Conservation (phyloP, 805 yeast species). For the Candida incommunis region DNA sequence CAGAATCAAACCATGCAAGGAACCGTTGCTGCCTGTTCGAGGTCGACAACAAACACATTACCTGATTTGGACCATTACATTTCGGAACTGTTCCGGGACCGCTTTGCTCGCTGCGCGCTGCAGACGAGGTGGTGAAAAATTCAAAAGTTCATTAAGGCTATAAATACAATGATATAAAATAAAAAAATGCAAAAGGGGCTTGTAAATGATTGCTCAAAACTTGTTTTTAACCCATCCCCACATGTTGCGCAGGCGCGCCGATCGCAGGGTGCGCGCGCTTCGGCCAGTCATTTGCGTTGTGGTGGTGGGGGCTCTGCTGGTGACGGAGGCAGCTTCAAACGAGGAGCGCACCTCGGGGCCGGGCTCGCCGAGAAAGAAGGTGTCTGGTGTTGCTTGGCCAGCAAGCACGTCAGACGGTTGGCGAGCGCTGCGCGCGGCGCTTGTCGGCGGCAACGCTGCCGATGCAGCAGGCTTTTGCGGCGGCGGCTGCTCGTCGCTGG, state of each 20-base stretch:
- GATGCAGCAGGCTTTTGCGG: not conserved
- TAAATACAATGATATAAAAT: not conserved
- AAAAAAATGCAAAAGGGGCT: not conserved
- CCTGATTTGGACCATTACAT: too few species aligned
- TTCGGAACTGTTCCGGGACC: too few species aligned
- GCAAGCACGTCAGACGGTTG: not conserved
- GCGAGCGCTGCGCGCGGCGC: not conserved
- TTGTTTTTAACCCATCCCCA: conserved; percentile 1
- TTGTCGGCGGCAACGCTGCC: not conserved
- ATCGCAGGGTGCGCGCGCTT: not conserved
- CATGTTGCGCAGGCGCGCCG: not conserved
- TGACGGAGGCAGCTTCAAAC: conserved; percentile 4
- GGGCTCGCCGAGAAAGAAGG: conserved; percentile 15
- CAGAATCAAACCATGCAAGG: too few species aligned
- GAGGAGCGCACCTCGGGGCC: conserved; percentile 17
- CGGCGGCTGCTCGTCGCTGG: conserved; percentile 47
- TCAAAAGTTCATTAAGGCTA: not conserved
- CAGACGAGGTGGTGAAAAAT: too few species aligned
- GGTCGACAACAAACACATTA: too few species aligned
- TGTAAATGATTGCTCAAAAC: not conserved
- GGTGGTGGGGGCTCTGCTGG: not conserved
- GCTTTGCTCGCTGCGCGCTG: too few species aligned
- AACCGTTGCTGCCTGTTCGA: too few species aligned
- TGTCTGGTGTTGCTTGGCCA: not conserved
- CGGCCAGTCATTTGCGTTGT: not conserved